Evolutionary conservation across 2,329 filamentous ascomycete species (phyloP).

Genomic region (Emergomyces africanus): DNA sequence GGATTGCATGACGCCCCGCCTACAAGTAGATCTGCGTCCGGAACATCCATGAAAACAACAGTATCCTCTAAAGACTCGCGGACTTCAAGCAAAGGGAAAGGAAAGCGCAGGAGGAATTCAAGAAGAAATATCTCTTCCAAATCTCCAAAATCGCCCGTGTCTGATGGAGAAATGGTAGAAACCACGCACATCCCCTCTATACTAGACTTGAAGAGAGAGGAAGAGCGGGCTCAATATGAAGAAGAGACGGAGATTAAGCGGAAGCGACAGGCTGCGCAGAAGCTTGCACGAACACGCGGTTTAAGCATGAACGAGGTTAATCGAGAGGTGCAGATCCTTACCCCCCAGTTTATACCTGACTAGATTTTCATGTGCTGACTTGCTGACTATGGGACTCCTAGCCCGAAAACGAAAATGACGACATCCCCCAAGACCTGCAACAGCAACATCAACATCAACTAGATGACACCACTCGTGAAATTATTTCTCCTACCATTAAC

Average conservation of each 20-base stretch:
- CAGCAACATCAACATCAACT: background rate
- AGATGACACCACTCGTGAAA: background rate
- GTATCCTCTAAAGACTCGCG: constrained; percentile 34
- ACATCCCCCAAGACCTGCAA: background rate
- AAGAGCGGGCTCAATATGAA: constrained; percentile 39
- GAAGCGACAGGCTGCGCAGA: constrained; percentile 42
- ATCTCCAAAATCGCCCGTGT: constrained; percentile 15
- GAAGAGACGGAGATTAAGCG: constrained; percentile 44
- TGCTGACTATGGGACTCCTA: background rate
- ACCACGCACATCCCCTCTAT: constrained; percentile 35
- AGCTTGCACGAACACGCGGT: constrained; percentile 43
- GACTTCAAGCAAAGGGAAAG: constrained; percentile 19
- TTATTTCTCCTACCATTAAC: background rate
- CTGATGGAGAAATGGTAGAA: constrained; percentile 18
- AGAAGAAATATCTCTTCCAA: constrained; percentile 16
- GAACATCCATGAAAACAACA: constrained; percentile 36
- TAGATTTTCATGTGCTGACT: background rate
- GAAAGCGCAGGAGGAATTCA: constrained; percentile 19
- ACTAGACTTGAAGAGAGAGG: constrained; percentile 44
- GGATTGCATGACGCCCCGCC: constrained; percentile 52
- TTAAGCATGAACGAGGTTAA: constrained; percentile 23
- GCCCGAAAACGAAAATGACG: background rate
- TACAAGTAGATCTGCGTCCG: constrained; percentile 25
- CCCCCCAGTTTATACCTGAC: background rate
- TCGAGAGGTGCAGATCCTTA: constrained; percentile 17